These are phyloP conservation scores for Hypholoma sublateritium DNA, from an alignment of 768 basidiomycete species.

Conservation along the genomic window DNA sequence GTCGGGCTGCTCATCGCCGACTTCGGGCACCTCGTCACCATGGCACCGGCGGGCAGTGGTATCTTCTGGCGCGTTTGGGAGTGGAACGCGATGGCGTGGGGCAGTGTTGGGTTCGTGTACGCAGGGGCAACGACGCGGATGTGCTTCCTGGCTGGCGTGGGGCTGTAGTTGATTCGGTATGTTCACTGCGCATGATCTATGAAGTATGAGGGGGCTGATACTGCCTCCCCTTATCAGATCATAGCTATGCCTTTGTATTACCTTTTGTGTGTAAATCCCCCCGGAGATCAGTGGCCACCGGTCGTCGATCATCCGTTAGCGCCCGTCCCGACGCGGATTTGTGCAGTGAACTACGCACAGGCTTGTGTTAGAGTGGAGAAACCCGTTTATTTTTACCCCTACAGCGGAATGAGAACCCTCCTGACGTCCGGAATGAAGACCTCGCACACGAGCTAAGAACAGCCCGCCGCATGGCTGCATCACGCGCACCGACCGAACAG, in stretches of 20 bases:
- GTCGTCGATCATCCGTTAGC: too few relatives aligned
- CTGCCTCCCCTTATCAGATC: background rate
- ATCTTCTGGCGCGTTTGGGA: conserved; percentile 44
- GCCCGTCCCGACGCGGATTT: too few relatives aligned
- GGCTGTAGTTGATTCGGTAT: background rate
- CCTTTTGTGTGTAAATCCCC: background rate
- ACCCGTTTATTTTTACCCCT: background rate
- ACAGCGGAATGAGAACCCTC: too few relatives aligned
- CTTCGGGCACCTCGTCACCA: conserved; percentile 46
- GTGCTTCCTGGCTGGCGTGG: conserved; percentile 29
- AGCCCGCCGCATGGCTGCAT: background rate
- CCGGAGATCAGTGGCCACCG: too few relatives aligned
- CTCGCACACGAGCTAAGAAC: background rate
- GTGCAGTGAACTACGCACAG: too few relatives aligned
- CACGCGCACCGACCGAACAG: background rate
- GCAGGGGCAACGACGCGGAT: conserved; percentile 43
- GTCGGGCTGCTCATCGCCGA: conserved; percentile 47
- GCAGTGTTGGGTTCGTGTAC: conserved; percentile 55
- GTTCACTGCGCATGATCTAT: background rate
- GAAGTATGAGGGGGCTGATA: background rate
- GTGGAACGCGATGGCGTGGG: conserved; percentile 56
- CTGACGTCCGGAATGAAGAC: too few relatives aligned
- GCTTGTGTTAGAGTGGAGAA: too few relatives aligned
- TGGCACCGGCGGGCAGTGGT: conserved; percentile 40
- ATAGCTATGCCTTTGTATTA: background rate